Percentiles rank a stretch among this genome's conserved stretches.
phyloP scores from a whole-genome alignment of 2,329 filamentous ascomycete genomes.

The Cadophora malorum region DNA sequence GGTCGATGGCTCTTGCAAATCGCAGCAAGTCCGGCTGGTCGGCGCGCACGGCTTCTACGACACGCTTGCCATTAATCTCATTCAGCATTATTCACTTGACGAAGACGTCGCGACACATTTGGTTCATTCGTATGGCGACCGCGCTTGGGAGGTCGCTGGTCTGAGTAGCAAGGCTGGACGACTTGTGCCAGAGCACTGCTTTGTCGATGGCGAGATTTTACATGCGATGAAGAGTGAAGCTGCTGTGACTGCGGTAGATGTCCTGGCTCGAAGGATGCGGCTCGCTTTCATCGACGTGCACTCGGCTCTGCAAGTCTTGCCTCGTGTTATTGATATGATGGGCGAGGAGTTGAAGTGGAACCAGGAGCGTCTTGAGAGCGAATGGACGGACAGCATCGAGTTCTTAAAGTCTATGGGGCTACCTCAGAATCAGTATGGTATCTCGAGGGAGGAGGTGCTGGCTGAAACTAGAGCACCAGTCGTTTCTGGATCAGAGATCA shows the following conservation, averaged over 20 bases:
- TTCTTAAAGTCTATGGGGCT: constrained; percentile 4
- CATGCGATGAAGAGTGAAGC: constrained; percentile 8
- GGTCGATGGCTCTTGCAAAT: background rate
- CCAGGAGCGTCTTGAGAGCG: background rate
- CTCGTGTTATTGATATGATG: constrained; percentile 7
- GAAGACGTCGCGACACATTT: constrained; percentile 2
- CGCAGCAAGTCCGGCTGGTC: background rate
- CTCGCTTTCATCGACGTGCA: constrained; percentile 6
- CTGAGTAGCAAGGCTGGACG: background rate
- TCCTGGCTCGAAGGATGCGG: background rate
- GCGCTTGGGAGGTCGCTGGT: constrained; percentile 2
- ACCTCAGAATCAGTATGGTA: background rate
- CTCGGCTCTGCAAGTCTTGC: background rate
- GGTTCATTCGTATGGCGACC: constrained; percentile 5
- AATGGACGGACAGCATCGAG: background rate
- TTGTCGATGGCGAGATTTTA: background rate
- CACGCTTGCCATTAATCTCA: constrained; percentile 2
- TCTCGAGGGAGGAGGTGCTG: background rate
- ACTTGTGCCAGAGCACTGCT: background rate
- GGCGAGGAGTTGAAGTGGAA: constrained; percentile 6
- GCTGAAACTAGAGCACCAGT: background rate
- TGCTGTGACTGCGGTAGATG: background rate
- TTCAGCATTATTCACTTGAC: background rate
- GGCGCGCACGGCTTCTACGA: constrained; percentile 4
- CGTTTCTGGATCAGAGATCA: background rate